phyloP scores from a whole-genome alignment of 73 alveolate genomes.

The Uronychia binucleata region DNA sequence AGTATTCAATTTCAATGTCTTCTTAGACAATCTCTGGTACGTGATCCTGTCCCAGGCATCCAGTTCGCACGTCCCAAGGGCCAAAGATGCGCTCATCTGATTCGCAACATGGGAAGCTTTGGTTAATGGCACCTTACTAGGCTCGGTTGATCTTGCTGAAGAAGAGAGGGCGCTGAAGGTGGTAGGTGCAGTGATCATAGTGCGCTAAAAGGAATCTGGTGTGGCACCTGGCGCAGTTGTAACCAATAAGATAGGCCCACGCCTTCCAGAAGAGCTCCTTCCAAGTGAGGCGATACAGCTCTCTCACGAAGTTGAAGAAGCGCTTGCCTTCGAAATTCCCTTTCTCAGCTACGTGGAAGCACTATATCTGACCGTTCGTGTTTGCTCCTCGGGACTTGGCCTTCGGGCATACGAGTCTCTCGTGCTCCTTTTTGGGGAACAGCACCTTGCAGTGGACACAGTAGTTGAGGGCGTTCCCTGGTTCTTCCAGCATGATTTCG shows the following conservation, averaged over 20 bases:
- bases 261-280: constrained; percentile 62
- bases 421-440: constrained; percentile 28
- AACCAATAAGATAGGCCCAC: constrained; percentile 41
- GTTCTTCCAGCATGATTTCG: constrained; percentile 58
- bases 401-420: constrained; percentile 45
- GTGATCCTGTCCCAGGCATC: constrained; percentile 26
- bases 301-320: constrained; percentile 52
- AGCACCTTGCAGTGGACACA: constrained; percentile 57
- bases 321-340: constrained; percentile 50
- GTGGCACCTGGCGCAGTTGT: constrained; percentile 33
- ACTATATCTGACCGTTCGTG: constrained; percentile 40
- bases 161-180: constrained; percentile 33
- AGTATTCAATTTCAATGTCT: background rate
- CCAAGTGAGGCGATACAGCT: constrained; percentile 53
- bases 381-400: constrained; percentile 25
- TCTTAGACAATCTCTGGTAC: background rate
- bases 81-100: constrained; percentile 38
- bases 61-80: constrained; percentile 10
- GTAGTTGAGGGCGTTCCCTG: constrained; percentile 36
- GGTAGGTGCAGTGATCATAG: constrained; percentile 59
- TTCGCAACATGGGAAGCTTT: constrained; percentile 58
- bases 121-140: background rate
- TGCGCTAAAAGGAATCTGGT: constrained; percentile 41
- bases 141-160: constrained; percentile 32
- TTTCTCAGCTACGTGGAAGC: constrained; percentile 47